These are phyloP conservation scores for Fusarium euwallaceae DNA, from an alignment of 2,329 filamentous ascomycete genomes.

Conservation along the genomic window DNA sequence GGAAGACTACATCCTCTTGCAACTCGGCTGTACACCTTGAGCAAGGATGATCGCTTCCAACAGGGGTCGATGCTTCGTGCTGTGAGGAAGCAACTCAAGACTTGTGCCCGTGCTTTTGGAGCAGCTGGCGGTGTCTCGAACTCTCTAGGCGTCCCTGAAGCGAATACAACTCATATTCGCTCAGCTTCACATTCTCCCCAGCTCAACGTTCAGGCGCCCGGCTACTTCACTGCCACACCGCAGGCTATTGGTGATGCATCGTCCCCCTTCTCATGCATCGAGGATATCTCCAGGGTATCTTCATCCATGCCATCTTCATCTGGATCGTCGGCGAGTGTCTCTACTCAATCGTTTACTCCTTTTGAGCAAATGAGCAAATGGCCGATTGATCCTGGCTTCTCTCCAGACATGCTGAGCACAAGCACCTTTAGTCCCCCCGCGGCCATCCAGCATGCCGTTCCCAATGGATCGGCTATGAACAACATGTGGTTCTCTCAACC, in stretches of 20 bases:
- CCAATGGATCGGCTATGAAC: slow-evolving; percentile 43
- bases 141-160: slow-evolving; percentile 37
- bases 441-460: slow-evolving; percentile 38
- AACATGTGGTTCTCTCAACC: slow-evolving; percentile 49
- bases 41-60: slow-evolving; percentile 47
- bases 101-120: slow-evolving; percentile 41
- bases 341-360: slow-evolving; percentile 41
- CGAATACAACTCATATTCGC: slow-evolving; percentile 28
- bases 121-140: slow-evolving; percentile 24
- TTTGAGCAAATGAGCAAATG: slow-evolving; percentile 45
- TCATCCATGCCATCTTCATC: slow-evolving; percentile 44
- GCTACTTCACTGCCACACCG: slow-evolving; percentile 18
- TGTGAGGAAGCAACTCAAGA: slow-evolving; percentile 49
- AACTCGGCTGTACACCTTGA: slow-evolving; percentile 44
- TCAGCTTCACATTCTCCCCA: slow-evolving; percentile 43
- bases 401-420: slow-evolving; percentile 39
- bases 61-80: slow-evolving; percentile 41
- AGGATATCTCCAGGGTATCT: slow-evolving; percentile 35
- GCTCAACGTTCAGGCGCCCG: slow-evolving; percentile 12
- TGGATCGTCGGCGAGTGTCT: slow-evolving; percentile 38
- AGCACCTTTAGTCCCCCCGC: slow-evolving; percentile 31
- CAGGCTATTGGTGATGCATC: slow-evolving; percentile 16
- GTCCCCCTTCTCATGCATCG: slow-evolving; percentile 31
- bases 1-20: slow-evolving; percentile 43
- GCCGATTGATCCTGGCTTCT: slow-evolving; percentile 40